Evolutionary conservation across 2,329 filamentous ascomycete species (phyloP), one percentile per base, ranked within the genome.

Genomic region (Colletotrichum sp.): DNA sequence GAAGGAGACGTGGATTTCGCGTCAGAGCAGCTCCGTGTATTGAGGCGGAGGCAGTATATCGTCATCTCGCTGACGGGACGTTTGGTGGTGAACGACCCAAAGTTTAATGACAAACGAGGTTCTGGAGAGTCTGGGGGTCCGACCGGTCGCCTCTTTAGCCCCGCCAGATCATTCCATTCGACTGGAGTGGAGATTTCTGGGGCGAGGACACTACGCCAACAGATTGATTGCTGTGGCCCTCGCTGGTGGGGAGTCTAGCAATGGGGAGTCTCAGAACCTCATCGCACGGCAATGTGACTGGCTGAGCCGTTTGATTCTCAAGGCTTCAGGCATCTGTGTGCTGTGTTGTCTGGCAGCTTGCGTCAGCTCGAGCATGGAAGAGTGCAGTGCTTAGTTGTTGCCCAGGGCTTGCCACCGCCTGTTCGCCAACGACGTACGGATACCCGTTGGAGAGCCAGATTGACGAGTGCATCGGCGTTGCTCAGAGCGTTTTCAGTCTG

Each of bases 171-270:
- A 67, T 61, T 72, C 63, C 34, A 67, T 75, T 60, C 55, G 38
- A 67, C 38, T n/a, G 16, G 30, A 24, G 69, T 72, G 69, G 73
- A 57, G 55, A 67, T 72, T 75, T 72, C 32, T 55, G 52, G 63
- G 63, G 48, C 55, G 12, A 15, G 63, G 36, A 64, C 34, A 38
- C 72, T 63, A 32, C 38, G 63, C 43, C 63, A 63, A 65, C 69
- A 67, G 38, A 65, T 71, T 74, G 58, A 71, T 65, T 74, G 71
- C 71, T 48, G 24, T 38, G 24, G 66, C 30, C 70, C 71, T 48
- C 26, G 66, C 43, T 34, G 26, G 71, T 60, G 71, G 71, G 34
- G 71, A 70, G 57, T 34, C 38, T 63, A 21, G 64, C 21, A 21
- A 36, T 36, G 52, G 52, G 68, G 34, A 69, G 65, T 73, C 57